Evolutionary conservation across 2,329 filamentous ascomycete genomes (phyloP).

Genomic region (Beauveria brongniartii): DNA sequence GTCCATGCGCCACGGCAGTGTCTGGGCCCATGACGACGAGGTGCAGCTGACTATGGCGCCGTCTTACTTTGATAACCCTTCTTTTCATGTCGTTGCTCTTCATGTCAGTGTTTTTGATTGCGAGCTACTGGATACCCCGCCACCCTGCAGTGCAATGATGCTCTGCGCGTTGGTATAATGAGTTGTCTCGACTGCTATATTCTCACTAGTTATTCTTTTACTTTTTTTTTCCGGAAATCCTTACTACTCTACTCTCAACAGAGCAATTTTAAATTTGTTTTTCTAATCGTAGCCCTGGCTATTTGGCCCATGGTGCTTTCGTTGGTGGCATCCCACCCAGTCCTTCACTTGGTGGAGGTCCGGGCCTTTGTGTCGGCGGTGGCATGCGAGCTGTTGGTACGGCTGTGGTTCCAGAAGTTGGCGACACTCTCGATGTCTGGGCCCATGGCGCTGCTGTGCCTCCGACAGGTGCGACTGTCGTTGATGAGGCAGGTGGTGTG

Average conservation of each 20-base stretch:
- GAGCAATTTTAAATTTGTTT: not conserved
- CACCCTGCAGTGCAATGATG: not conserved
- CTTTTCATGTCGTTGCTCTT: slow-evolving; percentile 1
- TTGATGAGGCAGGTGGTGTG: slow-evolving; percentile 31
- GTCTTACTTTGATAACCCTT: slow-evolving; percentile 8
- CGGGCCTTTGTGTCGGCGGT: not conserved
- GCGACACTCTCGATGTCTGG: slow-evolving; percentile 29
- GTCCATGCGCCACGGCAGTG: not conserved
- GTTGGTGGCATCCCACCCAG: slow-evolving; percentile 18
- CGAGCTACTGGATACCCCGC: slow-evolving; percentile 13
- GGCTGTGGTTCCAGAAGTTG: slow-evolving; percentile 16
- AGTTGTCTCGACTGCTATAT: slow-evolving; percentile 6
- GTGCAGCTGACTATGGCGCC: not conserved
- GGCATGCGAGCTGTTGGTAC: not conserved
- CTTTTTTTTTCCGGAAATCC: not conserved
- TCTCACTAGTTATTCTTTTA: not conserved
- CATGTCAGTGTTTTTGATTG: not conserved
- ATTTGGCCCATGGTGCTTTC: slow-evolving; percentile 40
- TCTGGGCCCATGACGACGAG: not conserved
- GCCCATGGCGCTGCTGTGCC: slow-evolving; percentile 25
- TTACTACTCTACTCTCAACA: not conserved
- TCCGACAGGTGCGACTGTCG: slow-evolving; percentile 25
- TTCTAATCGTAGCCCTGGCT: slow-evolving; percentile 8
- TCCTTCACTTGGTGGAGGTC: not conserved
- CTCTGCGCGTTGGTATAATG: slow-evolving; percentile 6